Evolutionary conservation across 495 filamentous ascomycete genomes (phyloP), one percentile per base, ranked within the genome.

Genomic region (Podospora appendiculata): DNA sequence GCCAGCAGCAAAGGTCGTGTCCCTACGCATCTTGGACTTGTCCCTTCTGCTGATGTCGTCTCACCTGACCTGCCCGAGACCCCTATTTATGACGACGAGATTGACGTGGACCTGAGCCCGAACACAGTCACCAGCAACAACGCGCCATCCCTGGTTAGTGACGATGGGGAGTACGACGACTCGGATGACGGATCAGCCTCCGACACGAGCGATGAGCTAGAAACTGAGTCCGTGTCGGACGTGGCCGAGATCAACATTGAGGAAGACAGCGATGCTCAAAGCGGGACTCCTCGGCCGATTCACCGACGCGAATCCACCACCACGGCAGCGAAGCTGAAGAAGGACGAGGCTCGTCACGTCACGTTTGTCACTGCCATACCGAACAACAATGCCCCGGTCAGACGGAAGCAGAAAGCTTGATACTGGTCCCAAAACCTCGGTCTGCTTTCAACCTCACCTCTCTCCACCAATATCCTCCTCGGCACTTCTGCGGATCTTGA

Each of bases 131-230:
- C 88, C 35, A 88, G 87, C 59, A 90, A 92, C 64, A 79, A 79
- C 47, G 86, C 87, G 10, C 90, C 90, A 11, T 92, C 88, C 41
- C 72, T 96, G 49, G 88, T 95, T 56, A 91, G 87, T 69, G 90
- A 96, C 65, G 86, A 91, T 62, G 86, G 82, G 49, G 84, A 87
- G 58, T 87, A 90, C 58, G 84, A 83, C 53, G 81, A 83, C 47
- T 76, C 71, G 2, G 70, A 72, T 45, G 73, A 70, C 34, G 70
- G 68, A 13, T 75, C 73, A 2, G 67, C 70, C 9, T 75, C 72
- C 7, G 74, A 76, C 8, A 59, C 62, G 39, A 69, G 70, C 41
- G 73, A 73, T 32, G 70, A 52, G 25, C 62, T 68, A 50, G 69
- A 70, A 10, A 60, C 65, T 16, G 66, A 69, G 46, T 72, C 71